These are phyloP conservation scores for Gracilaria caudata DNA, from an alignment of 23 red algal genomes.

Conservation along the genomic window DNA sequence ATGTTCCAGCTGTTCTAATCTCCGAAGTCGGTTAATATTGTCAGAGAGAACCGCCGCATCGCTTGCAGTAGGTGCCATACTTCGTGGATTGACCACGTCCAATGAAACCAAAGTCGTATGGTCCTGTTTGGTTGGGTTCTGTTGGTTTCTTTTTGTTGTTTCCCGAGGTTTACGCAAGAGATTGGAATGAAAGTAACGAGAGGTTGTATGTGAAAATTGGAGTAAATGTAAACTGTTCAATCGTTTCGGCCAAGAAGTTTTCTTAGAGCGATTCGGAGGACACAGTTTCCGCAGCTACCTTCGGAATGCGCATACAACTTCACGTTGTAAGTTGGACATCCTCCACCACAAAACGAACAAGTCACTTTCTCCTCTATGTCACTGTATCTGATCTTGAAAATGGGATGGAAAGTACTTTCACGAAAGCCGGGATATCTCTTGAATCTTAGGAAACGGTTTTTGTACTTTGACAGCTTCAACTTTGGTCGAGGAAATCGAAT, in stretches of 20 bases:
- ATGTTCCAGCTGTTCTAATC: neutral
- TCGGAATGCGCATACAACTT: neutral
- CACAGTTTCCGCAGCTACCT: conserved; percentile 6
- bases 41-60: neutral
- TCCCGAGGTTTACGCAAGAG: conserved; percentile 8
- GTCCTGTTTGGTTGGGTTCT: neutral
- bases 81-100: neutral
- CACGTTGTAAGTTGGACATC: conserved; percentile 1
- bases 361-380: neutral
- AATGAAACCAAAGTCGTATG: neutral
- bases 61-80: neutral
- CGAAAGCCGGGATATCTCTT: neutral
- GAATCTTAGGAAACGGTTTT: neutral
- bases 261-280: neutral
- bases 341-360: conserved; percentile 6
- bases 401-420: neutral
- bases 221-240: neutral
- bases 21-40: neutral
- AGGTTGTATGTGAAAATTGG: neutral
- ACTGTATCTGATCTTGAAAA: too few species aligned
- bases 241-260: neutral
- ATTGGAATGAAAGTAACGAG: conserved; percentile 4
- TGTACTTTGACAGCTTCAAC: neutral
- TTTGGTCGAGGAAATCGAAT: conserved; percentile 12
- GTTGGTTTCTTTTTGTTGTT: neutral